phyloP scores from a whole-genome alignment of 78 protist species.

The Chrysochromulina parva region DNA sequence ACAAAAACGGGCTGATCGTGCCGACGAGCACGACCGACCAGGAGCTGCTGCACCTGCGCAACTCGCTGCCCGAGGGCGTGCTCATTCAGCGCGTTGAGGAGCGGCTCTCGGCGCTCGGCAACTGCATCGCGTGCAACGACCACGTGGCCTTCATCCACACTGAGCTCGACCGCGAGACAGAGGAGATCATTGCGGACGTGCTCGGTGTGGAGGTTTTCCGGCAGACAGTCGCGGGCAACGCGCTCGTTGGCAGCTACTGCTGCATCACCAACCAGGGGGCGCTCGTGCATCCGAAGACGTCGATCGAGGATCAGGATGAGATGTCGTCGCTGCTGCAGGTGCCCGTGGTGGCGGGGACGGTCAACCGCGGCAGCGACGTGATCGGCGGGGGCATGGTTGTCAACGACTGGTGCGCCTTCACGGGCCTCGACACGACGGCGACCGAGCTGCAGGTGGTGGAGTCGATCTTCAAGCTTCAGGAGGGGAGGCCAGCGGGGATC shows the following conservation, averaged over 20 bases:
- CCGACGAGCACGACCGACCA: constrained; percentile 96
- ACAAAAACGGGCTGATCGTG: constrained; percentile 94
- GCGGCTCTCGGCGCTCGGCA: constrained; percentile 96
- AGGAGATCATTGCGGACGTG: constrained; percentile 45
- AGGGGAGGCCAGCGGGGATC: constrained; percentile 47
- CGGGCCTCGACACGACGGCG: constrained; percentile 96
- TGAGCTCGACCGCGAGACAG: constrained; percentile 85
- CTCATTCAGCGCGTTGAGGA: constrained; percentile 87
- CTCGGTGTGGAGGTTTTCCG: constrained; percentile 90
- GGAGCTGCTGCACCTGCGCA: constrained; percentile 95
- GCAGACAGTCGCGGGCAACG: constrained; percentile 91
- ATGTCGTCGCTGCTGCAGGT: constrained; percentile 93
- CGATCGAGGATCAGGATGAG: constrained; percentile 92
- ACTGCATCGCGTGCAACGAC: constrained; percentile 95
- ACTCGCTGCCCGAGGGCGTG: constrained; percentile 96
- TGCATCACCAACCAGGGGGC: constrained; percentile 92
- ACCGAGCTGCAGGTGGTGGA: constrained; percentile 82
- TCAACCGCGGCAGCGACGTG: constrained; percentile 90
- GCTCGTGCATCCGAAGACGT: constrained; percentile 91
- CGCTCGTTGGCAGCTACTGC: constrained; percentile 94
- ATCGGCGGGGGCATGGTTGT: constrained; percentile 87
- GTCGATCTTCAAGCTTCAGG: constrained; percentile 58
- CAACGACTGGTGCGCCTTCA: constrained; percentile 89
- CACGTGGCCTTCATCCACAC: constrained; percentile 97
- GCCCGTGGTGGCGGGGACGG: constrained; percentile 93